Base-by-base conservation (phyloP, 2,329 filamentous ascomycete genomes). In the Tolypocladium nubicola region DNA sequence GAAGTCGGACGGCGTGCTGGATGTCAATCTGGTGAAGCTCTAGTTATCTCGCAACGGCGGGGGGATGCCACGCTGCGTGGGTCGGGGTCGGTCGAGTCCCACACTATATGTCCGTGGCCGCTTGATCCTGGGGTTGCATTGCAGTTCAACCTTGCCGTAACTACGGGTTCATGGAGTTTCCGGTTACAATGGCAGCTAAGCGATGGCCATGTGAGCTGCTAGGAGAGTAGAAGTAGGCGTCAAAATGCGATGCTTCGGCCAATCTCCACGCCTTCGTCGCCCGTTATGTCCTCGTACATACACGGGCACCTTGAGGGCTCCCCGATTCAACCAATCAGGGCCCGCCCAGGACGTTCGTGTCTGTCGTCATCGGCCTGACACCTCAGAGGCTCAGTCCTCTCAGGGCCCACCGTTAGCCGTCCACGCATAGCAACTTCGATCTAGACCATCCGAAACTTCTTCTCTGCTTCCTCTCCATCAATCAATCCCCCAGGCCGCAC, bases 11-110 rank as follows among this genome's bases (percentile, higher is more conserved):
- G 81, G 81, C 6, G 81, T 84, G 50, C 66, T 84, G 58, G 70
- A 81, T 62, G 80, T 84, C 52, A 81, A 77, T 60, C 62, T 84
- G 60, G 76, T 84, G 21, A 71, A 66, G 60, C 61, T 81, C 37
- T 79, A 57, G 62, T 37, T 11, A 9, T 23, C 11, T 11, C 11
- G 30, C 11, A 19, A 16, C 14, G 37, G 16, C 38, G 38, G 43
- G 21, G n/a, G 7, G 26, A 50, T 14, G 13, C 43, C 43, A 26
- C 43, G 43, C 16, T 19, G 26, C 47, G 9, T 50, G 47, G 47
- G 47, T 9, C 26, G 2, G 21, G 47, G 47, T 9, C 26, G 2
- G 21, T 13, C 11, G 13, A 26, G 43, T 45, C 23, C 45, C 26
- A 13, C 23, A 33, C 16, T 14, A 49, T 26, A 49, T 49, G 43